Percentiles rank a stretch among this genome's conserved stretches.
Evolutionary conservation across 345 rosid genomes (phyloP).

Genomic region (Acer yangbiense): DNA sequence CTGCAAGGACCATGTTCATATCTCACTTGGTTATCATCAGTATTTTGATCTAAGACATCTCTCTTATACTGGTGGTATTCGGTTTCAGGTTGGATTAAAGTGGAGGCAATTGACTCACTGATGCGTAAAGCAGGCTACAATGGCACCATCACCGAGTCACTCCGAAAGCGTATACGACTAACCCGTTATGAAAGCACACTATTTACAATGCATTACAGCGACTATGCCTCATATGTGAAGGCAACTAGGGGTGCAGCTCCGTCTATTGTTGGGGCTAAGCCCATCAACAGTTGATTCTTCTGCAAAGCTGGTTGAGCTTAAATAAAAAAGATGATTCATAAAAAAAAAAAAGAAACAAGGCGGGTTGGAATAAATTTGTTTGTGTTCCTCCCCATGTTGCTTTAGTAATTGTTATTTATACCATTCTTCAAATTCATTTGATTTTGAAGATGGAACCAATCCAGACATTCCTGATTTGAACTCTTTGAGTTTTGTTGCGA

Average conservation of each 20-base stretch:
- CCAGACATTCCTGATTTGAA: not conserved
- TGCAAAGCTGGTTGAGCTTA: constrained; percentile 34
- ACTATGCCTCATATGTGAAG: constrained; percentile 72
- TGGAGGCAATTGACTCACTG: constrained; percentile 88
- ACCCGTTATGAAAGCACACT: constrained; percentile 96
- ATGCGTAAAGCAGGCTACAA: constrained; percentile 85
- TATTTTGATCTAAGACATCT: not conserved
- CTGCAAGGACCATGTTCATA: not conserved
- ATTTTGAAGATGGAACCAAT: constrained; percentile 38
- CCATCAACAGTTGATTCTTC: constrained; percentile 37
- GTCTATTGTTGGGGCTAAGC: constrained; percentile 56
- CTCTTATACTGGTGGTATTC: not conserved
- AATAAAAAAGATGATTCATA: constrained; percentile 6
- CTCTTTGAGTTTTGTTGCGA: not conserved
- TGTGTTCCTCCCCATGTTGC: constrained; percentile 30
- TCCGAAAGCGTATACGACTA: constrained; percentile 65
- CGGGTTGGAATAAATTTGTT: constrained; percentile 33
- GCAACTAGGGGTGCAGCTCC: constrained; percentile 67
- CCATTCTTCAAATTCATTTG: constrained; percentile 56
- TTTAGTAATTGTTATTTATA: constrained; percentile 21
- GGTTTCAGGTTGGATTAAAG: constrained; percentile 76
- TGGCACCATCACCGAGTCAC: constrained; percentile 61
- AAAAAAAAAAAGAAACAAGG: not conserved
- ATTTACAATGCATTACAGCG: constrained; percentile 76
- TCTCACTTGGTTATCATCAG: no score